phyloP scores from a whole-genome alignment of 176 grass and related monocot genomes.

The Carex littledalei region DNA sequence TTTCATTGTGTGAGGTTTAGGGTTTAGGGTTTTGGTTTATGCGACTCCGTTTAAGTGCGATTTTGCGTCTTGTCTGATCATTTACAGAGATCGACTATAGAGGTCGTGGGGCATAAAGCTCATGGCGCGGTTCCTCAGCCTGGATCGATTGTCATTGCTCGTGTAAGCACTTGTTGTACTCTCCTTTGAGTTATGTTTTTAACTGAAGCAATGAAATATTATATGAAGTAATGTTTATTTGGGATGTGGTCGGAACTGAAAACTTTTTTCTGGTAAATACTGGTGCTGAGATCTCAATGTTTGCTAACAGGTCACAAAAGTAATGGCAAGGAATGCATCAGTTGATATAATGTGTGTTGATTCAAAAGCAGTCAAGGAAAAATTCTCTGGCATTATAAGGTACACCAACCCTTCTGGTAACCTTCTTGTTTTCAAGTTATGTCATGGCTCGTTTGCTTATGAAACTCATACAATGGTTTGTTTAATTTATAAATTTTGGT shows the following conservation, averaged over 20 bases:
- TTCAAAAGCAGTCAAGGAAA: slow-evolving; percentile 80
- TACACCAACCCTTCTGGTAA: not conserved
- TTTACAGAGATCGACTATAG: slow-evolving; percentile 65
- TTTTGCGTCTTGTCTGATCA: not conserved
- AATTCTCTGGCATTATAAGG: slow-evolving; percentile 96
- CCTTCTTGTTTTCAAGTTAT: not conserved
- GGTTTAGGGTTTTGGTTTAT: not conserved
- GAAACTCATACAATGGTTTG: not conserved
- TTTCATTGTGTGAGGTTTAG: not conserved
- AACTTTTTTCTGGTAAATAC: not conserved
- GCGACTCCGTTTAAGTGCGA: not conserved
- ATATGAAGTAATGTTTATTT: not conserved
- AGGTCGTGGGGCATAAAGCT: slow-evolving; percentile 80
- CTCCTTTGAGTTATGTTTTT: not conserved
- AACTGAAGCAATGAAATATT: not conserved
- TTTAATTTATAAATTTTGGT: not conserved
- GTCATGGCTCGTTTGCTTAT: not conserved
- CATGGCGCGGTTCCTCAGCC: slow-evolving; percentile 75
- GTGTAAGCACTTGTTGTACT: slow-evolving; percentile 37
- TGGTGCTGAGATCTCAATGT: not conserved
- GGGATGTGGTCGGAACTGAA: not conserved
- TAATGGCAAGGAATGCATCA: slow-evolving; percentile 70
- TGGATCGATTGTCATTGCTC: slow-evolving; percentile 64
- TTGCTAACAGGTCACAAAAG: slow-evolving; percentile 62
- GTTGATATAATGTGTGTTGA: slow-evolving; percentile 92